phyloP scores from a whole-genome alignment of 495 filamentous ascomycete species.

The Aspergillus biplanus region DNA sequence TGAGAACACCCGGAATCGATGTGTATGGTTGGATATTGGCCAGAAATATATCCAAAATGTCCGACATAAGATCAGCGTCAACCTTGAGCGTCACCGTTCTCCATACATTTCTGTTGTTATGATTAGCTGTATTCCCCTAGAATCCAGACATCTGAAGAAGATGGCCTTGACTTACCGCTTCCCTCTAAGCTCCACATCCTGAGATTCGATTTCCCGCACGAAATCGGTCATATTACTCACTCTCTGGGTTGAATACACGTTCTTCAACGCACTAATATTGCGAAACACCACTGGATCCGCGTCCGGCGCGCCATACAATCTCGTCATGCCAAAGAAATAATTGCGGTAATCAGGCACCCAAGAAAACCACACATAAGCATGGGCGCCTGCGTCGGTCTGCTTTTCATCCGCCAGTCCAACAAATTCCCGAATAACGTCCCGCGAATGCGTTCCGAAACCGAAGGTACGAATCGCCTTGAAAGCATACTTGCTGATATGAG shows the following conservation, averaged over 20 bases:
- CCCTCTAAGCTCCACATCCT: neutral
- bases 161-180: neutral
- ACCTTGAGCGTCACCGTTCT: conserved; percentile 4
- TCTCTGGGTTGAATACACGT: neutral
- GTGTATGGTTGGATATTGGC: neutral
- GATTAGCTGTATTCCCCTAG: neutral
- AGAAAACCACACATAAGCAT: neutral
- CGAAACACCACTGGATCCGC: neutral
- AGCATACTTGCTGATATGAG: neutral
- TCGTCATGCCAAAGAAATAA: conserved; percentile 9
- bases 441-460: neutral
- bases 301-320: neutral
- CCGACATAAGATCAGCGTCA: conserved; percentile 1
- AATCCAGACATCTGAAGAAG: no score
- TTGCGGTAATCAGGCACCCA: neutral
- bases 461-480: neutral
- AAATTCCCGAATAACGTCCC: conserved; percentile 1
- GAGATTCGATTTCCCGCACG: neutral
- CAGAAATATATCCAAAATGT: neutral
- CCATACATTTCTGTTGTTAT: neutral
- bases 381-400: conserved; percentile 1
- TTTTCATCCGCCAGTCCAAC: neutral
- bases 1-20: neutral
- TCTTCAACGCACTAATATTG: neutral
- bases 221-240: conserved; percentile 2